A percentile compares a stretch with the other conserved stretches of the same genome.
Evolutionary conservation across 2,329 filamentous ascomycete genomes (phyloP).

Genomic region (Fusarium gaditjirri): DNA sequence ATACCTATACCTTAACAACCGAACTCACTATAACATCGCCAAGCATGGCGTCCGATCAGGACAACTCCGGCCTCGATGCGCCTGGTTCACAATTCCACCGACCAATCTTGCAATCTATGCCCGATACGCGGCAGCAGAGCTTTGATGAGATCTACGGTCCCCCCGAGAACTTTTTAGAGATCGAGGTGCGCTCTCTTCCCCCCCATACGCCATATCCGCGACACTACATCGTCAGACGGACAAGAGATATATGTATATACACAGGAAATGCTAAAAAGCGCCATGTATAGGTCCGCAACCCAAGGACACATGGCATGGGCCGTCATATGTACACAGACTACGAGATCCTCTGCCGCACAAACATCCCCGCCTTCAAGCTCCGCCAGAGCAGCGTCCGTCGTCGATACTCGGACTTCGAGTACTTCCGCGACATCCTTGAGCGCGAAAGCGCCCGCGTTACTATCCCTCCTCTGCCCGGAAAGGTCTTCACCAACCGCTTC

Average conservation of each 20-base stretch:
- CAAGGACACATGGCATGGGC: constrained; percentile 92
- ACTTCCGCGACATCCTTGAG: constrained; percentile 98
- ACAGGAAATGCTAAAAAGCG: constrained; percentile 18
- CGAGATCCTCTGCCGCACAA: constrained; percentile 96
- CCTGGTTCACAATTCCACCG: constrained; percentile 54
- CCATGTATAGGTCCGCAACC: constrained; percentile 80
- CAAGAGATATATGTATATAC: neutral
- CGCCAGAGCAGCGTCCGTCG: constrained; percentile 88
- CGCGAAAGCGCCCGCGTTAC: constrained; percentile 93
- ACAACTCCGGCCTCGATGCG: constrained; percentile 46
- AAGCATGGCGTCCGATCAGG: constrained; percentile 57
- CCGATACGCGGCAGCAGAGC: constrained; percentile 85
- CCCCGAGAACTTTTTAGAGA: constrained; percentile 98
- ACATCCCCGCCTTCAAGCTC: constrained; percentile 98
- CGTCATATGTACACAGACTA: constrained; percentile 99
- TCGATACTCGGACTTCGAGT: constrained; percentile 97
- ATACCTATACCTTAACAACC: neutral
- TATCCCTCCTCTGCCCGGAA: constrained; percentile 94
- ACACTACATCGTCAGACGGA: neutral
- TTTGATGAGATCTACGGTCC: constrained; percentile 99
- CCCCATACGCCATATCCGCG: neutral
- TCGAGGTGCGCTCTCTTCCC: constrained; percentile 73
- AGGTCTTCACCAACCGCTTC: constrained; percentile 98
- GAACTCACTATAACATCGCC: constrained; percentile 44
- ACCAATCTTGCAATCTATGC: constrained; percentile 73